Evolutionary conservation across 1,139 yeast species (phyloP), one percentile per base, ranked within the genome.

Genomic region (Taphrina flavorubra): DNA sequence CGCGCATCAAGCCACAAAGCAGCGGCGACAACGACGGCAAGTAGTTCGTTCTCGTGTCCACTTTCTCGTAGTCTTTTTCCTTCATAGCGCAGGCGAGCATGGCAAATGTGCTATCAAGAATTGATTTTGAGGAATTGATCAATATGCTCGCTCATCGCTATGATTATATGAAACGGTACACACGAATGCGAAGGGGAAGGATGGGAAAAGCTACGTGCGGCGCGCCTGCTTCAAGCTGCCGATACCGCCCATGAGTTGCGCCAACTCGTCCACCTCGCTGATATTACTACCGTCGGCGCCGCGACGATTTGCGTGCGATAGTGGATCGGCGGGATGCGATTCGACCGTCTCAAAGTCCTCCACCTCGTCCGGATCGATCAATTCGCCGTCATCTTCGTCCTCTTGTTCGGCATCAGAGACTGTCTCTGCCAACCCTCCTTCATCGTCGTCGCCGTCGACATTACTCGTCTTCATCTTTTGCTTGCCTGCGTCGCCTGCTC

Each of bases 351-450:
- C 69, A 56, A 47, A 51, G 53, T 60, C 40, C 40, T 66, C 69
- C 6, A 68, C 65, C 40, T 56, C 68, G 44, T 68, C 70, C 14
- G 70, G 70, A 4, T 68, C 70, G 6, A 68, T 47, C 8, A 57
- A 49, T 40, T 68, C 68, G 13, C 70, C 70, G 16, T 68, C 68
- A 13, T 55, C 55, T 13, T 37, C 47, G 18, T 64, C 68, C n/a
- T 51, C 67, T n/a, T 51, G 51, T 64, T 55, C 68, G 11, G 62
- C 61, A 56, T 64, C 62, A 16, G 53, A 37, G 37, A 57, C 62
- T 4, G 57, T 56, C 55, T 64, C 62, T n/a, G 49, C 68, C 14
- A 57, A n/a, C 8, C 16, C 57, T 8, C 36, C 31, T n/a, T 51
- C 47, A 7, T 42, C 49, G 25, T 39, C 18, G 40, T 44, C 56